These are phyloP conservation scores for Castanopsis chinensis DNA, from an alignment of 306 rosid species.

Conservation along the genomic window DNA sequence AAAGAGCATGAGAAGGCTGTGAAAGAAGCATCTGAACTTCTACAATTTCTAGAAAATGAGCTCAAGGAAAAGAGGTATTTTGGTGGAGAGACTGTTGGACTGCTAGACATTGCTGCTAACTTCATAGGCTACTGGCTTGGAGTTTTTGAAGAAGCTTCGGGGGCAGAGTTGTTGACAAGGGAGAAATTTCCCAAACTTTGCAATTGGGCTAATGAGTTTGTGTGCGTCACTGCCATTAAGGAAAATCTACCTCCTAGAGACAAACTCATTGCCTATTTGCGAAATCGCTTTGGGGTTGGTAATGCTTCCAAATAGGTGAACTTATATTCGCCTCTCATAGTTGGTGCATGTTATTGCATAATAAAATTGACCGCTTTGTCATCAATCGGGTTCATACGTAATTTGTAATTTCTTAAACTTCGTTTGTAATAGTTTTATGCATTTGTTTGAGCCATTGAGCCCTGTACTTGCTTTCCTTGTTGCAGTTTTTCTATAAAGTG, in stretches of 20 bases:
- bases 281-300: background rate
- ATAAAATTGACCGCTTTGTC: background rate
- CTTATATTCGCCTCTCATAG: background rate
- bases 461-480: too few relatives aligned
- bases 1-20: slow-evolving; percentile 24
- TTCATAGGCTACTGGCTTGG: slow-evolving; percentile 27
- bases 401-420: too few relatives aligned
- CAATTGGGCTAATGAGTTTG: slow-evolving; percentile 26
- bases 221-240: slow-evolving; percentile 3
- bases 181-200: slow-evolving; percentile 22
- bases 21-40: slow-evolving; percentile 23
- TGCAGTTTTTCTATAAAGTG: too few relatives aligned
- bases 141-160: slow-evolving; percentile 20
- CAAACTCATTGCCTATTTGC: slow-evolving; percentile 22
- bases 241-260: slow-evolving; percentile 32
- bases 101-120: slow-evolving; percentile 30
- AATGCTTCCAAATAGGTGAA: slow-evolving; percentile 6
- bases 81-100: slow-evolving; percentile 35
- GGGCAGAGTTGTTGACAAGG: slow-evolving; percentile 16
- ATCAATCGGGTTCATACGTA: too few relatives aligned
- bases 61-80: slow-evolving; percentile 32
- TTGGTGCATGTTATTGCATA: background rate
- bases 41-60: slow-evolving; percentile 28
- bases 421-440: too few relatives aligned
- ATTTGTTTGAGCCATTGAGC: too few relatives aligned